These are phyloP conservation scores for Simplicillium sp. DNA, from an alignment of 2,329 filamentous ascomycete genomes.

Conservation along the genomic window DNA sequence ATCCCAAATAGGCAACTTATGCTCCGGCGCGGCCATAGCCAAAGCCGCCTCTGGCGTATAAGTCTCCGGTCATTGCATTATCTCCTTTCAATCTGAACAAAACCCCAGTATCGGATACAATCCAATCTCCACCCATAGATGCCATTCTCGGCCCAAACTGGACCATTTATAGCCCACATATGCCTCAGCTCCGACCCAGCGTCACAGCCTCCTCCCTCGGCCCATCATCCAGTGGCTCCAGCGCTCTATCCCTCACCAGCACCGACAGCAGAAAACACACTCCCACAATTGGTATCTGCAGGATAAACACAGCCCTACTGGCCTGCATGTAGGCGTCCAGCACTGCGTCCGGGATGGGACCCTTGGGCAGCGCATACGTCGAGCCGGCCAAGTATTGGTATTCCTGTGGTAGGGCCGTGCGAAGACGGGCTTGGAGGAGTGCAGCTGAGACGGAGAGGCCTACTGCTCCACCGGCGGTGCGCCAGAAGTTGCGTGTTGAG, in stretches of 20 bases:
- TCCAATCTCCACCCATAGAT: too few species aligned
- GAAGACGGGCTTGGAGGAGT: neutral
- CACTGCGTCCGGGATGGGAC: neutral
- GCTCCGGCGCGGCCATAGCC: too few species aligned
- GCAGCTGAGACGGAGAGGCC: neutral
- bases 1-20: too few species aligned
- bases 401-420: neutral
- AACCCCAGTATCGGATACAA: too few species aligned
- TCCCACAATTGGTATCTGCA: neutral
- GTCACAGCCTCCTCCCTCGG: too few species aligned
- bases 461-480: neutral
- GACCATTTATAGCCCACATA: too few species aligned
- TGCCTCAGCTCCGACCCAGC: too few species aligned
- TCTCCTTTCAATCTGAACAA: too few species aligned
- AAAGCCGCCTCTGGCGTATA: too few species aligned
- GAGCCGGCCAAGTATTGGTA: neutral
- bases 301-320: neutral
- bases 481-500: neutral
- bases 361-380: slow-evolving; percentile 4
- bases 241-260: slow-evolving; percentile 40
- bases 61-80: too few species aligned
- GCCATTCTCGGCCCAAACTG: too few species aligned
- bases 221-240: slow-evolving; percentile 19
- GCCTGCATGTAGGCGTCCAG: neutral
- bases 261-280: slow-evolving; percentile 17